Base-by-base conservation (phyloP, 2,329 filamentous ascomycete species). In the Pyrenophora tritici-repentis region DNA sequence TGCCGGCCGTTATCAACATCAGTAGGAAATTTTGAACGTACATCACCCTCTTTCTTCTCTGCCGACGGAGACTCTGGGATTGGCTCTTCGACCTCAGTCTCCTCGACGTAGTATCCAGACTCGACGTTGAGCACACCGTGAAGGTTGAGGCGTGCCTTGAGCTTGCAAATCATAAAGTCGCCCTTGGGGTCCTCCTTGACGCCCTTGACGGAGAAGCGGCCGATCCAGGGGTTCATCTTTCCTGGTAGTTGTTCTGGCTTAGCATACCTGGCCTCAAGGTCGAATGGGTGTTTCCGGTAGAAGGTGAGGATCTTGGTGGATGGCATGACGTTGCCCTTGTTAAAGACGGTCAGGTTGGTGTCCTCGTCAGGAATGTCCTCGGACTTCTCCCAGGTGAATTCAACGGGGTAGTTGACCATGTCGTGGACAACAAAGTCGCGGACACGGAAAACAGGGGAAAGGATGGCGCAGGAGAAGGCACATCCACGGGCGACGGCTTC, bases 121-220 rank as follows among this genome's bases (percentile, higher is more conserved):
- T 99, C 94, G 32, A 99, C 89, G 73, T 97, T 97, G 62, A 99
- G 82, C 53, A 99, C 85, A 75, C 94, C 94, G 79, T 97, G 92
- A 59, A 97, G 85, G 79, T 99, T 99, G 49, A 99, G 85, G 59
- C 94, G 87, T 40, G 94, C 93, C 85, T 97, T 97, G 57, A 99
- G 87, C 82, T 99, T 99, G 88, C 94, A 99, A 70, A 97, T 95
- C 93, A 99, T 97, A 76, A 97, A 99, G 74, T 97, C 94, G 54
- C 95, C 90, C 73, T 94, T 92, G 62, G 87, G 84, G 71, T 96
- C 91, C 34, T 91, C 88, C 83, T 97, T 92, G 71, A 99, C 93
- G 38, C 89, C 90, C 85, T 99, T 99, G 75, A 99, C 91, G 35
- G 92, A 96, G 81, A 99, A 99, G 60, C 91, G 87, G 50, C 94